A percentile compares a stretch with the other conserved stretches of the same genome.
Evolutionary conservation across 345 rosid species (phyloP).

Genomic region (Ceriops decandra): DNA sequence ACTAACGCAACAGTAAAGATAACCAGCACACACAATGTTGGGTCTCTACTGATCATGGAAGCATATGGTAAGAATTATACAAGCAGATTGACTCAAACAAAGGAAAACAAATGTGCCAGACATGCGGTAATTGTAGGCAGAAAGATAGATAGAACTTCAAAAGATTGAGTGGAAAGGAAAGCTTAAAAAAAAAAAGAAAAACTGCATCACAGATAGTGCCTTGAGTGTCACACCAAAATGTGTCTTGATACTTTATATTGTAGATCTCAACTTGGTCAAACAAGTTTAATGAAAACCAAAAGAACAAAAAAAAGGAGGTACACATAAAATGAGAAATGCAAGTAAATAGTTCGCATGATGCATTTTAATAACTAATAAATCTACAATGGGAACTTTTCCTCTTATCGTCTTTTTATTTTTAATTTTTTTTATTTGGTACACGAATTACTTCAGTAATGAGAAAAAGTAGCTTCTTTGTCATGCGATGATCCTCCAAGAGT

Average conservation of each 20-base stretch:
- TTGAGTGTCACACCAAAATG: slow-evolving; percentile 4
- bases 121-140: too few species aligned
- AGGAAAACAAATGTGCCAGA: too few species aligned
- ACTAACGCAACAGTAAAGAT: slow-evolving; percentile 21
- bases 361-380: slow-evolving; percentile 19
- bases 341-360: slow-evolving; percentile 14
- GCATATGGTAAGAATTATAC: background rate
- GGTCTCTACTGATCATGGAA: slow-evolving; percentile 9
- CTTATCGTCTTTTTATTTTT: slow-evolving; percentile 11
- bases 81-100: too few species aligned
- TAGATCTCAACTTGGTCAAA: slow-evolving; percentile 30
- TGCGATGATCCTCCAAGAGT: slow-evolving; percentile 12
- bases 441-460: slow-evolving; percentile 3
- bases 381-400: slow-evolving; percentile 12
- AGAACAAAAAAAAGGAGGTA: background rate
- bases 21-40: slow-evolving; percentile 15
- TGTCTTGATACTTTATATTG: slow-evolving; percentile 26
- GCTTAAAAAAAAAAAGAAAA: slow-evolving; percentile 19
- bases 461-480: slow-evolving; percentile 28
- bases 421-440: slow-evolving; percentile 11
- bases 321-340: slow-evolving; percentile 27
- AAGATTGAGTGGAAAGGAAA: background rate
- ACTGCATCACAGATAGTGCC: slow-evolving; percentile 2
- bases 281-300: slow-evolving; percentile 2
- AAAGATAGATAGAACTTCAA: background rate